Evolutionary conservation across 768 basidiomycete species (phyloP).

Genomic region (Phylloporus scabripes): DNA sequence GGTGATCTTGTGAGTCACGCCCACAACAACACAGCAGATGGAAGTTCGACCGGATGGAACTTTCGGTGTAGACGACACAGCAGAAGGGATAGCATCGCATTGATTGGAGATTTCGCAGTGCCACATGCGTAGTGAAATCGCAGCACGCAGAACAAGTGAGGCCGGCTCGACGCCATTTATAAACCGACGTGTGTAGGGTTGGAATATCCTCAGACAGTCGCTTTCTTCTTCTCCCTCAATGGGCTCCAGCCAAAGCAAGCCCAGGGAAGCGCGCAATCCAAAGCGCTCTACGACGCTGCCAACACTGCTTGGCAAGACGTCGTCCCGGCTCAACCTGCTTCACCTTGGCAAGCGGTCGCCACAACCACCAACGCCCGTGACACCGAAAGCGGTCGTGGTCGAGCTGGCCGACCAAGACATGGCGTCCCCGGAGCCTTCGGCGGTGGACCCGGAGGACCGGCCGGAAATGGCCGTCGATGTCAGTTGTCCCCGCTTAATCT

Average conservation of each 20-base stretch:
- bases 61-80: conserved; percentile 10
- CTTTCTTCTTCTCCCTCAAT: conserved; percentile 9
- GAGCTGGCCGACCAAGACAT: conserved; percentile 16
- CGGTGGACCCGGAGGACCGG: conserved; percentile 18
- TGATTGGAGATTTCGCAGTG: not conserved
- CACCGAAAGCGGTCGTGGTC: conserved; percentile 12
- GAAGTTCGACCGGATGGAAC: no score
- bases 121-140: conserved; percentile 13
- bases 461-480: conserved; percentile 24
- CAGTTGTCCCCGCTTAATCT: conserved; percentile 2
- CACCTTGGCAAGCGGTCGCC: conserved; percentile 26
- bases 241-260: conserved; percentile 27
- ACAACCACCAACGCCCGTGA: conserved; percentile 26
- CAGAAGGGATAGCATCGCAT: conserved; percentile 19
- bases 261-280: conserved; percentile 19
- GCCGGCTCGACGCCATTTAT: conserved; percentile 14
- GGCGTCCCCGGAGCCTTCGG: conserved; percentile 23
- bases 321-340: conserved; percentile 28
- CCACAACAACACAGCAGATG: not conserved
- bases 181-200: conserved; percentile 13
- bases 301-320: conserved; percentile 22
- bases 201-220: conserved; percentile 1
- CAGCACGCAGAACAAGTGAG: conserved; percentile 30
- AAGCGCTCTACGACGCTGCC: conserved; percentile 24
- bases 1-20: not conserved